Percentiles rank a stretch among this genome's conserved stretches.
phyloP scores from a whole-genome alignment of 768 basidiomycete genomes.

The Lactarius pseudohatsudake region DNA sequence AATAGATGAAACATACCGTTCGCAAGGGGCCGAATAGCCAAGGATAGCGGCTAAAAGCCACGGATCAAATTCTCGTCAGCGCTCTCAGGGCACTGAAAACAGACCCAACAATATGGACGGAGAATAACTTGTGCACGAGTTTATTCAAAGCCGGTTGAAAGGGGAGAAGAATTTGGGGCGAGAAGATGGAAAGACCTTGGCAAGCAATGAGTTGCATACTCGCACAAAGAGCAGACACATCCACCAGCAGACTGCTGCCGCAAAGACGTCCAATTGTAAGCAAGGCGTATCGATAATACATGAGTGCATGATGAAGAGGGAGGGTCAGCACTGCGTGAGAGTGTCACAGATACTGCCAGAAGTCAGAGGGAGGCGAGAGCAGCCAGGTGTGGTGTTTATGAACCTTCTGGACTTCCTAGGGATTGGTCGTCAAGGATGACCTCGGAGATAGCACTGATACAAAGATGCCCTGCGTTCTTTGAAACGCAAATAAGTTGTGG shows the following conservation, averaged over 20 bases:
- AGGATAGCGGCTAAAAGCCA: slow-evolving; percentile 61
- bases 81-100: slow-evolving; percentile 14
- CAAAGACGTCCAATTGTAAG: slow-evolving; percentile 42
- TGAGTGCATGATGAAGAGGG: slow-evolving; percentile 32
- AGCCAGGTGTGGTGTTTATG: background rate
- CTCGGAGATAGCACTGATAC: slow-evolving; percentile 23
- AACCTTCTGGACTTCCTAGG: slow-evolving; percentile 22
- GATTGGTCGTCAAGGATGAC: slow-evolving; percentile 11
- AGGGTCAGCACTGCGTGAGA: slow-evolving; percentile 29
- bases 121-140: slow-evolving; percentile 17
- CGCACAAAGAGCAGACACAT: slow-evolving; percentile 53
- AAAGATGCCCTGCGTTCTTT: slow-evolving; percentile 47
- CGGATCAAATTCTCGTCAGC: slow-evolving; percentile 9
- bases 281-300: slow-evolving; percentile 41
- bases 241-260: slow-evolving; percentile 7
- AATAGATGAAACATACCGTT: slow-evolving; percentile 44
- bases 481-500: slow-evolving; percentile 20
- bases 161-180: slow-evolving; percentile 23
- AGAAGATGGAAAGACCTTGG: slow-evolving; percentile 22
- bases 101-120: slow-evolving; percentile 24
- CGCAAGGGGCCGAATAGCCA: slow-evolving; percentile 72
- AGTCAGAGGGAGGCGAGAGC: slow-evolving; percentile 37
- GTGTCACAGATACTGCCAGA: slow-evolving; percentile 42
- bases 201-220: slow-evolving; percentile 27
- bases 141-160: slow-evolving; percentile 22